phyloP scores from a whole-genome alignment of 129 eudicot species.

The Arctium lappa region DNA sequence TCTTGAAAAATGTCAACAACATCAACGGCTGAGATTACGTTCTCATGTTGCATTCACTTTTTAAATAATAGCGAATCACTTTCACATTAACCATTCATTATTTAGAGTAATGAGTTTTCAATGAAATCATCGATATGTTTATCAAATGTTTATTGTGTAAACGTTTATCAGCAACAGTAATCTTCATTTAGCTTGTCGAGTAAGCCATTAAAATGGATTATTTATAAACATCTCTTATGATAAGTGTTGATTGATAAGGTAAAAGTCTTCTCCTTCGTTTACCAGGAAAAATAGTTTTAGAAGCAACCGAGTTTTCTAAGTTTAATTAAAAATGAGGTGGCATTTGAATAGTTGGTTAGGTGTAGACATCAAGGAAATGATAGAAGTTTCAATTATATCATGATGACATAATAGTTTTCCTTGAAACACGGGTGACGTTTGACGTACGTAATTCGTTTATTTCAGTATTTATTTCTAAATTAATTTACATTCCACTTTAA shows the following conservation, averaged over 20 bases:
- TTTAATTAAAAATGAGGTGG: not conserved
- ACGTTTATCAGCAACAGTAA: too few species aligned
- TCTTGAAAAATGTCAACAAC: conserved; percentile 20
- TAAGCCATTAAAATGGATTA: too few species aligned
- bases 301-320: not conserved
- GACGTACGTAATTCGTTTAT: conserved; percentile 20
- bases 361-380: conserved; percentile 8
- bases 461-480: not conserved
- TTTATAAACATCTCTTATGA: too few species aligned
- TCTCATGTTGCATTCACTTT: not conserved
- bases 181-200: too few species aligned
- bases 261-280: too few species aligned
- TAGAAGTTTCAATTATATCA: not conserved
- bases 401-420: conserved; percentile 17
- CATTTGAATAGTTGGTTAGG: conserved; percentile 20
- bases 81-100: not conserved
- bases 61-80: not conserved
- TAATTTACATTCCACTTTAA: not conserved
- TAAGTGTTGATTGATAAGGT: too few species aligned
- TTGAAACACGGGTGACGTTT: conserved; percentile 14
- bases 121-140: too few species aligned
- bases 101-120: not conserved
- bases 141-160: too few species aligned
- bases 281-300: too few species aligned
- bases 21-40: conserved; percentile 25